phyloP scores from a whole-genome alignment of 2,329 filamentous ascomycete genomes.

The Daldinia eschscholtzii region DNA sequence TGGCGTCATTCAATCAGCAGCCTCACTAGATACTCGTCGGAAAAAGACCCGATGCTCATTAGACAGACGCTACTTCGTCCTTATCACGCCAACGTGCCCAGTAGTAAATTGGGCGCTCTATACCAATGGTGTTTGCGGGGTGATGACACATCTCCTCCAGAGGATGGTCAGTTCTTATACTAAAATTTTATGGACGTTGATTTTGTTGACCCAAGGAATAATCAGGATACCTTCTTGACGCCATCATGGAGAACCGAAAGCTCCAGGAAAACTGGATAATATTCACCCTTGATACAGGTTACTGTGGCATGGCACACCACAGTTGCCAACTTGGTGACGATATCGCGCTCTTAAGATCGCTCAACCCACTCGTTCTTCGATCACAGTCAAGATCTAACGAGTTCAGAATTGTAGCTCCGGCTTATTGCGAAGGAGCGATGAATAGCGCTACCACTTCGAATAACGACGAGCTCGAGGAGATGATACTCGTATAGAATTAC shows the following conservation, averaged over 20 bases:
- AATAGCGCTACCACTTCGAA: not conserved
- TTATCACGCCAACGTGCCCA: constrained; percentile 1
- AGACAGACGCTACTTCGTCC: not conserved
- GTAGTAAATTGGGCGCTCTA: not conserved
- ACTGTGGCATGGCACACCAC: not conserved
- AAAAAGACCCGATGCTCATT: not conserved
- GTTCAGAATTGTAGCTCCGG: not conserved
- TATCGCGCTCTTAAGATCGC: not conserved
- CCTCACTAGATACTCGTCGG: not conserved
- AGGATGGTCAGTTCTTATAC: not conserved
- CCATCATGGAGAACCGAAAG: not conserved
- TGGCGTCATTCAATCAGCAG: constrained; percentile 1
- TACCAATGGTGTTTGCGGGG: not conserved
- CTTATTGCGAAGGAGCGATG: not conserved
- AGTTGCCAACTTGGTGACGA: not conserved
- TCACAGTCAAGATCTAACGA: not conserved
- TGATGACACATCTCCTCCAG: not conserved
- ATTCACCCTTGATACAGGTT: constrained; percentile 2
- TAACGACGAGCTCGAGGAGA: not conserved
- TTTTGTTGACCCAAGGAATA: not conserved
- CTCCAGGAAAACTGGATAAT: not conserved
- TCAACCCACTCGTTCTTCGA: not conserved
- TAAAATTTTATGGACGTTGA: not conserved
- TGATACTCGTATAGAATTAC: not conserved
- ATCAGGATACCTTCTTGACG: not conserved